Evolutionary conservation across 148 eudicot species (phyloP).

Genomic region (Chenopodium quinoa): DNA sequence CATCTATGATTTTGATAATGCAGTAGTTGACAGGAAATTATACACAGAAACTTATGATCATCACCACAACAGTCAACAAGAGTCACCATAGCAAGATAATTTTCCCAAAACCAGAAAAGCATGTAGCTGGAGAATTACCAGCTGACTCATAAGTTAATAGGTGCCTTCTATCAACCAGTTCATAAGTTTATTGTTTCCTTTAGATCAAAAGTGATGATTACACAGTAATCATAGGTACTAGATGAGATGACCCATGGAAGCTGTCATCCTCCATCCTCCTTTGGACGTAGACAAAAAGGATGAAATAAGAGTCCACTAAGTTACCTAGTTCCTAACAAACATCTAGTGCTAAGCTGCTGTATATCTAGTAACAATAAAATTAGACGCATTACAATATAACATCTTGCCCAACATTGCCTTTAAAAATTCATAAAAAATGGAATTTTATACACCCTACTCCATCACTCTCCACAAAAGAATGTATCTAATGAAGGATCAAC

Average conservation of each 20-base stretch:
- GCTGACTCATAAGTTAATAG: too few species aligned
- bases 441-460: neutral
- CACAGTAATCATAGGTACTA: neutral
- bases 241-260: slow-evolving; percentile 1
- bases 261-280: neutral
- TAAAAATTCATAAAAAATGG: neutral
- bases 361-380: neutral
- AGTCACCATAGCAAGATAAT: neutral
- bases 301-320: neutral
- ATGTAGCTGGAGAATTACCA: neutral
- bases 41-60: neutral
- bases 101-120: neutral
- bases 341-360: neutral
- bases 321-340: neutral
- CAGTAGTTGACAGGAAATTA: neutral
- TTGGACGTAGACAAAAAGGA: neutral
- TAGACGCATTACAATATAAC: neutral
- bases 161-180: neutral
- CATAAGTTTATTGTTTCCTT: neutral
- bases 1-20: too few species aligned
- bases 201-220: neutral
- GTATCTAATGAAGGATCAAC: neutral
- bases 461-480: neutral
- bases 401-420: neutral
- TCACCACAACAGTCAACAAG: neutral